A percentile compares a stretch with the other conserved stretches of the same genome.
Evolutionary conservation across 176 grass and related monocot species (phyloP).

Genomic region (Avena eriantha): DNA sequence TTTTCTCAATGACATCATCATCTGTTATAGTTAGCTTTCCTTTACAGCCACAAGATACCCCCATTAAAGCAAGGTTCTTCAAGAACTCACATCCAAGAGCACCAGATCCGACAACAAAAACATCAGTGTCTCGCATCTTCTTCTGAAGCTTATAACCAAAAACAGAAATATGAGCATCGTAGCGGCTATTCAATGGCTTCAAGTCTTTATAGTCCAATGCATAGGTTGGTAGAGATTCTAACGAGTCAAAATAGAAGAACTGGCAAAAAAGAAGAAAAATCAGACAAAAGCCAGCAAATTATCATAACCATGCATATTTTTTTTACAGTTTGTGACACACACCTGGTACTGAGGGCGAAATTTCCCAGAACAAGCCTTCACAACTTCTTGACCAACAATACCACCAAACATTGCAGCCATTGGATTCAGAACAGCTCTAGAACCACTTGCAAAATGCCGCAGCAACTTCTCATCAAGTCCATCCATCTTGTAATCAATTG

Average conservation of each 20-base stretch:
- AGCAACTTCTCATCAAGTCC: conserved; percentile 66
- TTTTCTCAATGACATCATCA: conserved; percentile 87
- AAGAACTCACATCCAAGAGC: conserved; percentile 92
- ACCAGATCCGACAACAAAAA: conserved; percentile 82
- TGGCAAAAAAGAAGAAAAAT: conserved; percentile 39
- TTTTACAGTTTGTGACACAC: conserved; percentile 26
- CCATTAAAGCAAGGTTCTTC: conserved; percentile 88
- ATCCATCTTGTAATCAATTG: conserved; percentile 52
- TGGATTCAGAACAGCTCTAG: conserved; percentile 76
- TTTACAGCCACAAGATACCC: conserved; percentile 66
- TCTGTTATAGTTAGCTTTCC: conserved; percentile 82
- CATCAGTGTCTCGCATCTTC: conserved; percentile 70
- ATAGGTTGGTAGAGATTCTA: conserved; percentile 73
- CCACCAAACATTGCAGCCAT: conserved; percentile 91
- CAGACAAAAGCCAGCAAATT: conserved; percentile 18
- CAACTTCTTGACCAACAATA: conserved; percentile 78
- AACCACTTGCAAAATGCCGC: conserved; percentile 68
- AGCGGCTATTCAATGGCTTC: conserved; percentile 67
- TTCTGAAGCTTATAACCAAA: conserved; percentile 88
- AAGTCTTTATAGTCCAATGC: conserved; percentile 66
- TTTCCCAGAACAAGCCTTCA: conserved; percentile 83
- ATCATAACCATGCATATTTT: conserved; percentile 27
- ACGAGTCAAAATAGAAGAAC: conserved; percentile 88
- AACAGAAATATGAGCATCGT: conserved; percentile 88
- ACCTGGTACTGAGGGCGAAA: conserved; percentile 81